Percentiles rank a stretch among this genome's conserved stretches.
phyloP scores from a whole-genome alignment of 768 basidiomycete genomes.

The Pilatotrama ljubarskyi region DNA sequence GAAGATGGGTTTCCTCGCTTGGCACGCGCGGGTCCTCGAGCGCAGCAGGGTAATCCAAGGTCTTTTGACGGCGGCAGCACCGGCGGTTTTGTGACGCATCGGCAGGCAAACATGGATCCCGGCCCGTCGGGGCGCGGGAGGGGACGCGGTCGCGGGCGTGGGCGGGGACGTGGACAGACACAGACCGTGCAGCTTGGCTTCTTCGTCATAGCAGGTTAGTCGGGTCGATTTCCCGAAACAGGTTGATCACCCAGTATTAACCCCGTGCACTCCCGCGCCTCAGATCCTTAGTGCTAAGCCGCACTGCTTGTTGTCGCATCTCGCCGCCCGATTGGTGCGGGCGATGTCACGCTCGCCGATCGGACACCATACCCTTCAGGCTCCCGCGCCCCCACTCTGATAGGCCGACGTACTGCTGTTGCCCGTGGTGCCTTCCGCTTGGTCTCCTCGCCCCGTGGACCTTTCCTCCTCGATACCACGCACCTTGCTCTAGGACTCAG shows the following conservation, averaged over 20 bases:
- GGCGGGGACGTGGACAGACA: background rate
- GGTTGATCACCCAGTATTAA: background rate
- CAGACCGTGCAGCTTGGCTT: background rate
- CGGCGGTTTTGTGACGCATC: background rate
- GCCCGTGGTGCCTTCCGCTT: background rate
- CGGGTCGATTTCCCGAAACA: no score
- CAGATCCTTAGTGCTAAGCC: background rate
- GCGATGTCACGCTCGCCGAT: no score
- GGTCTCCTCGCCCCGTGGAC: background rate
- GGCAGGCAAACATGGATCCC: background rate
- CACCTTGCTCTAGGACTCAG: background rate
- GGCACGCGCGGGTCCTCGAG: background rate
- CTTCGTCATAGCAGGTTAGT: background rate
- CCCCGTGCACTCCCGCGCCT: background rate
- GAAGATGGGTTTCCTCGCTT: slow-evolving; percentile 2
- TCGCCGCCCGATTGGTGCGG: no score
- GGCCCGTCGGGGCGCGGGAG: background rate
- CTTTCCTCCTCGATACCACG: background rate
- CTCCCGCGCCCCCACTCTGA: no score
- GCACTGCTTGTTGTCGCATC: background rate
- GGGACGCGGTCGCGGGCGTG: slow-evolving; percentile 9
- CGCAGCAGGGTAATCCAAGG: background rate
- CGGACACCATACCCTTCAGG: no score
- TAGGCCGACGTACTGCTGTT: no score
- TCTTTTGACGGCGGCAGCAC: background rate